Evolutionary conservation across 345 rosid species (phyloP).

Genomic region (Rhizophora mangle): DNA sequence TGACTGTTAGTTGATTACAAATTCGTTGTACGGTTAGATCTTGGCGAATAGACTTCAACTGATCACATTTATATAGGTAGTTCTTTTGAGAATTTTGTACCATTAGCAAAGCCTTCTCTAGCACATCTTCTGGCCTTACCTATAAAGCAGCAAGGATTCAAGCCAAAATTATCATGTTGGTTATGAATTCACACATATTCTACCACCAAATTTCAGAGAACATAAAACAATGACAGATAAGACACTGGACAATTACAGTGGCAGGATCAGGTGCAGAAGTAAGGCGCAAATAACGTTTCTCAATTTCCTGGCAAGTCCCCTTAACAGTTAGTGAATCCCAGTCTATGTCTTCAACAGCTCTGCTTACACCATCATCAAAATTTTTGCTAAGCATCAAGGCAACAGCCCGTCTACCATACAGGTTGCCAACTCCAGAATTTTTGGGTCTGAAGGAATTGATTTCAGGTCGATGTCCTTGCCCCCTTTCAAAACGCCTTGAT

Average conservation of each 20-base stretch:
- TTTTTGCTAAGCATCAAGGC: constrained; percentile 65
- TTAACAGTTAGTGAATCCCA: constrained; percentile 96
- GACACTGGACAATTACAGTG: constrained; percentile 54
- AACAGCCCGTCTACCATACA: constrained; percentile 69
- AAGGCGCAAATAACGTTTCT: constrained; percentile 94
- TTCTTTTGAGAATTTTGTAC: constrained; percentile 83
- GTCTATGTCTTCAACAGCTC: constrained; percentile 98
- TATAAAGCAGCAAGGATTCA: constrained; percentile 28
- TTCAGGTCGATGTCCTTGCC: constrained; percentile 60
- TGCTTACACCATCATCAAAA: constrained; percentile 72
- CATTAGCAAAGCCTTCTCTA: constrained; percentile 84
- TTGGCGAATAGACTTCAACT: constrained; percentile 96
- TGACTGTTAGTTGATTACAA: constrained; percentile 75
- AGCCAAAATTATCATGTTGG: constrained; percentile 5
- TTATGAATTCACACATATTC: neutral
- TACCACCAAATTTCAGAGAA: constrained; percentile 11
- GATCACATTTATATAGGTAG: constrained; percentile 94
- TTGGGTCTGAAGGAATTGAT: constrained; percentile 52
- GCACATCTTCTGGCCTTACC: constrained; percentile 98
- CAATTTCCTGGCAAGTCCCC: constrained; percentile 95
- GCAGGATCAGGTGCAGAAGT: constrained; percentile 99
- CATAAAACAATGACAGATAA: constrained; percentile 1
- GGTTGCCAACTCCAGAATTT: constrained; percentile 57
- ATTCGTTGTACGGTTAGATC: constrained; percentile 95
- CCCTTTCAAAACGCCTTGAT: constrained; percentile 84